Conservation (phyloP, 805 yeast species). For the Yarrowia sp. region DNA sequence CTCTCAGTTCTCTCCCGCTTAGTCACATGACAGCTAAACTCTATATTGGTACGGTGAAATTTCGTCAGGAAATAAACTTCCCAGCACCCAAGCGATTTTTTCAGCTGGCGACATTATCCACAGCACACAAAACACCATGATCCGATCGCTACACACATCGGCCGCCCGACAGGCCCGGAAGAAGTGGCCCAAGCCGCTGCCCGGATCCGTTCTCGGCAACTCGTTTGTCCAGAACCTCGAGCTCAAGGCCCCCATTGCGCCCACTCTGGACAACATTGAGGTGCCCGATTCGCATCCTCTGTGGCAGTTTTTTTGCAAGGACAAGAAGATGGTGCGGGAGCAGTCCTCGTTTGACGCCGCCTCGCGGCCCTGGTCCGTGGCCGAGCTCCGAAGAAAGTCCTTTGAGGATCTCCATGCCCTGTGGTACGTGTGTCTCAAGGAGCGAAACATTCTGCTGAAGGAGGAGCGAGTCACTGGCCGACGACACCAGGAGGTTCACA, state of each 20-base stretch:
- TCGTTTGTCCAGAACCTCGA: conserved; percentile 41
- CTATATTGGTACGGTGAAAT: neutral
- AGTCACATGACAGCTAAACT: conserved; percentile 9
- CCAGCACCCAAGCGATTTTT: conserved; percentile 25
- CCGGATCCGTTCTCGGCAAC: conserved; percentile 24
- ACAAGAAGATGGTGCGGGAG: conserved; percentile 66
- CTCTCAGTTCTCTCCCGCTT: no score
- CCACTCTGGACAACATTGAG: conserved; percentile 73
- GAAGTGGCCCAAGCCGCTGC: conserved; percentile 39
- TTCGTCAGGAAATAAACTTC: no score
- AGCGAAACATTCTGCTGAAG: conserved; percentile 78
- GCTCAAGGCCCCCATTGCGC: conserved; percentile 83
- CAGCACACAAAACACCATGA: conserved; percentile 23
- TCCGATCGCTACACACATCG: conserved; percentile 38
- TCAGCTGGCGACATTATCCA: conserved; percentile 1
- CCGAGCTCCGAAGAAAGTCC: conserved; percentile 87
- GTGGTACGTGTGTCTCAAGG: conserved; percentile 88
- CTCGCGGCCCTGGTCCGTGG: conserved; percentile 82
- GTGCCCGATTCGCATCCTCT: conserved; percentile 88
- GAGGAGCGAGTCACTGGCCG: conserved; percentile 68
- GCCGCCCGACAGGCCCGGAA: conserved; percentile 36
- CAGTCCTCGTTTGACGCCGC: conserved; percentile 55
- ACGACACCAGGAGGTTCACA: conserved; percentile 44
- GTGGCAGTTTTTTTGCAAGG: conserved; percentile 83
- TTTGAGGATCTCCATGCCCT: conserved; percentile 90